These are phyloP conservation scores for Alloascoidea hylecoeti DNA, from an alignment of 805 yeast species.

Conservation along the genomic window DNA sequence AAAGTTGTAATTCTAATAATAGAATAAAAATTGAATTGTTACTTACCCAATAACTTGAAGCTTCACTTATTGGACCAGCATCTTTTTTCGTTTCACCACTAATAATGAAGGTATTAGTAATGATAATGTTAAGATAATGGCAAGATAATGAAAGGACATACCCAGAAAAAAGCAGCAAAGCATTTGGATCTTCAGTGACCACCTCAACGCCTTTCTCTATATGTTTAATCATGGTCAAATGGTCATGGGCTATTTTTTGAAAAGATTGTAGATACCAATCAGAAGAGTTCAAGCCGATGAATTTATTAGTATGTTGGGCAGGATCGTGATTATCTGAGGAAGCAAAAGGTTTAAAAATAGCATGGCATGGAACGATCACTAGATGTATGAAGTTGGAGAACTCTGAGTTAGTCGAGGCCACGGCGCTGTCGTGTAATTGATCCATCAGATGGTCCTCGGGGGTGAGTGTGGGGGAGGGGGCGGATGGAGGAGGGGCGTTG, in stretches of 20 bases:
- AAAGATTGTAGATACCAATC: neutral
- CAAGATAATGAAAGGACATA: too few species aligned
- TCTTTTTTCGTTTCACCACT: neutral
- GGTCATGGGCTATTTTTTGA: neutral
- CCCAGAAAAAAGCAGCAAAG: neutral
- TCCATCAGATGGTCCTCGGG: too few species aligned
- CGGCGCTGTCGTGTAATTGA: conserved; percentile 1
- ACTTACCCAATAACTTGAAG: neutral
- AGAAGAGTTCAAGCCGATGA: neutral
- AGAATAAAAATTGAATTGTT: neutral
- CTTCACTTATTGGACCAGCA: conserved; percentile 1
- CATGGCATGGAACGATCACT: conserved; percentile 1
- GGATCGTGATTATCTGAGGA: neutral
- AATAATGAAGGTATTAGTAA: too few species aligned
- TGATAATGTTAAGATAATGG: too few species aligned
- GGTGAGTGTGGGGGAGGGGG: too few species aligned
- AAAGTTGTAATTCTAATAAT: too few species aligned
- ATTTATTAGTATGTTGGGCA: neutral
- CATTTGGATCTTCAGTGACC: conserved; percentile 11
- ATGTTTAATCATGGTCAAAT: conserved; percentile 2
- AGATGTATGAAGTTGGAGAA: neutral
- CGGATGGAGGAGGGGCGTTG: too few species aligned
- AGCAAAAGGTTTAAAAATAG: neutral
- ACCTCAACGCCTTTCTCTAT: conserved; percentile 12
- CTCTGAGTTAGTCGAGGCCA: neutral